phyloP scores from a whole-genome alignment of 305 asterid species.

The Plantago lanceolata region DNA sequence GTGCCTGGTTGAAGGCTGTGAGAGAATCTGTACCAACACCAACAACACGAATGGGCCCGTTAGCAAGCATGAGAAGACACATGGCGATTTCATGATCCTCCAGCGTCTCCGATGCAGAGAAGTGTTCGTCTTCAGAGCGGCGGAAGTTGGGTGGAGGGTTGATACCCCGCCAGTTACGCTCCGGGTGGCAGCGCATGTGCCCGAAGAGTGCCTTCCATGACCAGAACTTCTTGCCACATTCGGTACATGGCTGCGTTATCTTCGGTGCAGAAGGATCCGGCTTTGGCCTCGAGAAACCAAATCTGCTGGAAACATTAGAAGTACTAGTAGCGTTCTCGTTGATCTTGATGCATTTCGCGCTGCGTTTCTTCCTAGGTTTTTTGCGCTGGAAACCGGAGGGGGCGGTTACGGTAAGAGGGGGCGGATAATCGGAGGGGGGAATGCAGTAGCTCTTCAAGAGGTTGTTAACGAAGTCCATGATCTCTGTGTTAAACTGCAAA shows the following conservation, averaged over 20 bases:
- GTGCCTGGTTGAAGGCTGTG: background rate
- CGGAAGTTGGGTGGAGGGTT: conserved; percentile 60
- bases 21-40: background rate
- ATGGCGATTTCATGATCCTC: conserved; percentile 58
- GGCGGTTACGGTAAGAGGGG: background rate
- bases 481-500: no score
- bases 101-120: conserved; percentile 20
- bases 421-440: no score
- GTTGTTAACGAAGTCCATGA: no score
- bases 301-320: background rate
- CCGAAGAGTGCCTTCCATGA: conserved; percentile 90
- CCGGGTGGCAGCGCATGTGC: conserved; percentile 98
- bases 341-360: background rate
- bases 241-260: conserved; percentile 69
- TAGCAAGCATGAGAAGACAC: conserved; percentile 51
- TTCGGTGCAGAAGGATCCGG: conserved; percentile 71
- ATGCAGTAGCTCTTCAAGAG: no score
- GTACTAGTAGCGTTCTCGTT: background rate
- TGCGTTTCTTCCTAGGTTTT: conserved; percentile 1
- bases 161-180: conserved; percentile 87
- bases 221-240: conserved; percentile 76
- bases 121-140: conserved; percentile 11
- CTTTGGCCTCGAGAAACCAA: conserved; percentile 16
- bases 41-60: background rate
- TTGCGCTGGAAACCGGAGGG: background rate